phyloP scores from a whole-genome alignment of 208 protist genomes.

The Trypanosomatidae sp. region DNA sequence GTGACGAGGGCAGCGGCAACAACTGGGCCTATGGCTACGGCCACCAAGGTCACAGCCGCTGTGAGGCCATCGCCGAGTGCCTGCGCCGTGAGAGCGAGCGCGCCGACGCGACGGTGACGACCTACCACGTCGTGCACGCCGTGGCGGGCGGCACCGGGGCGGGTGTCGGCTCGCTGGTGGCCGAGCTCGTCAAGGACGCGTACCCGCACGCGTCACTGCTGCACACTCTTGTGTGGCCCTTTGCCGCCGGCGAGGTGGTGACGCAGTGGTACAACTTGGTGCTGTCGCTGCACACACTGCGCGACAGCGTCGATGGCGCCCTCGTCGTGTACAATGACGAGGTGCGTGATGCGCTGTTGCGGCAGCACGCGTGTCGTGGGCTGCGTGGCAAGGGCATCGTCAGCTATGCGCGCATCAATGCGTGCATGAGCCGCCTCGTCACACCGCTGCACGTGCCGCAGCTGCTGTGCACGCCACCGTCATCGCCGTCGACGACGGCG shows the following conservation, averaged over 20 bases:
- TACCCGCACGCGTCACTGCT: constrained; percentile 43
- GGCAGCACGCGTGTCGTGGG: constrained; percentile 4
- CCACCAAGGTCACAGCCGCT: constrained; percentile 33
- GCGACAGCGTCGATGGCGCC: constrained; percentile 47
- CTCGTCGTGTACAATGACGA: constrained; percentile 55
- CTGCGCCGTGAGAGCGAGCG: constrained; percentile 65
- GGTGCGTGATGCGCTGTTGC: constrained; percentile 12
- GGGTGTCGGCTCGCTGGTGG: constrained; percentile 69
- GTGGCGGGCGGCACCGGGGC: constrained; percentile 85
- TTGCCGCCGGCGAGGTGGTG: constrained; percentile 63
- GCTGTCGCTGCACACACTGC: constrained; percentile 38
- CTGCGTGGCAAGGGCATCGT: constrained; percentile 13
- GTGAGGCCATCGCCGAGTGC: constrained; percentile 41
- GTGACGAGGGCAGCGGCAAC: constrained; percentile 69
- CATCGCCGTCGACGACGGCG: constrained; percentile 1
- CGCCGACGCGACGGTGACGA: constrained; percentile 26
- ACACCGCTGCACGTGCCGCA: constrained; percentile 47
- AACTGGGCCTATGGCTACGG: constrained; percentile 88
- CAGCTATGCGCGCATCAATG: constrained; percentile 24
- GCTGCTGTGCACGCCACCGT: constrained; percentile 24
- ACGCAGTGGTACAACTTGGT: constrained; percentile 83
- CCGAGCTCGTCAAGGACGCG: constrained; percentile 43
- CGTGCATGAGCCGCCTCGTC: constrained; percentile 25
- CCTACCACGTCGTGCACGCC: constrained; percentile 72
- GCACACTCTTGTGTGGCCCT: constrained; percentile 70